Conservation (phyloP, 768 basidiomycete species). For the Boletus coccyginus region DNA sequence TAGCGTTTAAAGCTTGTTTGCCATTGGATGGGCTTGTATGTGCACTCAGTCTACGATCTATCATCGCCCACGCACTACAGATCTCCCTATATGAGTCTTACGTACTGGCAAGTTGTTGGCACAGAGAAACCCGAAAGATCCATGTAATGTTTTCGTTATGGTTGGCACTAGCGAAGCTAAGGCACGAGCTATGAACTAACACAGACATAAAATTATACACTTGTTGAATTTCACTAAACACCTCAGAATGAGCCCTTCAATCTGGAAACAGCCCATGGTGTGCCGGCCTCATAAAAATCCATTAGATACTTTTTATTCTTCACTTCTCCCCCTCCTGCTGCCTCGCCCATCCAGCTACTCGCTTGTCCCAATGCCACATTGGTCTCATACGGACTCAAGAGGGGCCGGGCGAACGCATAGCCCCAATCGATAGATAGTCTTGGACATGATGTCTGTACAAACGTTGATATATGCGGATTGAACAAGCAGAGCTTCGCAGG, state of each 20-base stretch:
- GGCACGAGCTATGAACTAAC: background rate
- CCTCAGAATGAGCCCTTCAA: constrained; percentile 47
- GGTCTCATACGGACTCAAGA: constrained; percentile 92
- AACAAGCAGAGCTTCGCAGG: constrained; percentile 91
- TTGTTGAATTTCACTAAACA: background rate
- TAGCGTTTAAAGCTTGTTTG: constrained; percentile 1
- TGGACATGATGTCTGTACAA: constrained; percentile 96
- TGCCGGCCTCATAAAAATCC: constrained; percentile 91
- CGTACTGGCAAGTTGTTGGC: background rate
- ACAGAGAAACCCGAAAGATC: too few species aligned
- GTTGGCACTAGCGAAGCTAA: background rate
- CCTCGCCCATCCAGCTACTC: constrained; percentile 62
- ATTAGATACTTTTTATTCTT: constrained; percentile 68
- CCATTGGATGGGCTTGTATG: background rate
- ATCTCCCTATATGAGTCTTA: background rate
- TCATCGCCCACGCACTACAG: background rate
- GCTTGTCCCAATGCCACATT: constrained; percentile 71
- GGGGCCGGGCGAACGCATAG: constrained; percentile 86
- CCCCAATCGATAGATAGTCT: constrained; percentile 98
- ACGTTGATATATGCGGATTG: constrained; percentile 75
- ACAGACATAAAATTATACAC: background rate
- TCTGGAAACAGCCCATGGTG: constrained; percentile 72
- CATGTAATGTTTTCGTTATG: background rate
- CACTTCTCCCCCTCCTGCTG: constrained; percentile 16
- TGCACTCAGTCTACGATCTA: background rate